These are phyloP conservation scores for Aspergillus ruber DNA, from an alignment of 2,329 filamentous ascomycete genomes.

Conservation along the genomic window DNA sequence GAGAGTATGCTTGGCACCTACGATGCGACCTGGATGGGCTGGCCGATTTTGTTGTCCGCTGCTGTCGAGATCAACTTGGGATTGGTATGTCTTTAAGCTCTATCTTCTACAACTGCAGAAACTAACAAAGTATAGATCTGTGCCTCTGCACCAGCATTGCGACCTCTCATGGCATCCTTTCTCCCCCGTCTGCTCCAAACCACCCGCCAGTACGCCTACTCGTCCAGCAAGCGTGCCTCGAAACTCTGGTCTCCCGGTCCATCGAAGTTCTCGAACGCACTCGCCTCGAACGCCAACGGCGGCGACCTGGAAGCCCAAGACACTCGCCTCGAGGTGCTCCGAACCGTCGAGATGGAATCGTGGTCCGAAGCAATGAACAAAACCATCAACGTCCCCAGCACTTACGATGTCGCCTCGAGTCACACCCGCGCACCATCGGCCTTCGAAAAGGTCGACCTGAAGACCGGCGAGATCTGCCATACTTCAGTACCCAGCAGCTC, in stretches of 20 bases:
- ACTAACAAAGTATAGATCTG: slow-evolving; percentile 23
- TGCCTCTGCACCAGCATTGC: slow-evolving; percentile 30
- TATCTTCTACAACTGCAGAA: neutral
- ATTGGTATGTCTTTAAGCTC: slow-evolving; percentile 20
- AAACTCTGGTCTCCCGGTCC: slow-evolving; percentile 18
- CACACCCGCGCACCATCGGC: slow-evolving; percentile 9
- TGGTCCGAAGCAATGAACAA: slow-evolving; percentile 21
- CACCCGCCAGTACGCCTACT: slow-evolving; percentile 14
- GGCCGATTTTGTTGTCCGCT: slow-evolving; percentile 26
- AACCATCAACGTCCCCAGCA: slow-evolving; percentile 8
- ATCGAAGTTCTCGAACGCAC: slow-evolving; percentile 14
- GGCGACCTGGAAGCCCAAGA: slow-evolving; percentile 3
- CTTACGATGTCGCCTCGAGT: slow-evolving; percentile 14
- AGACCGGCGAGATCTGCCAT: slow-evolving; percentile 9
- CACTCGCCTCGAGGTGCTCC: slow-evolving; percentile 25
- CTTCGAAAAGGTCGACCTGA: slow-evolving; percentile 12
- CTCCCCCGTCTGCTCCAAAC: slow-evolving; percentile 26
- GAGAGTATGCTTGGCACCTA: slow-evolving; percentile 26
- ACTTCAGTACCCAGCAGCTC: slow-evolving; percentile 17
- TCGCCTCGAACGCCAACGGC: slow-evolving; percentile 1
- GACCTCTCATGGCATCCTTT: slow-evolving; percentile 28
- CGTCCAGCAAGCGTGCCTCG: slow-evolving; percentile 13
- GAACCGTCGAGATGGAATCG: slow-evolving; percentile 31
- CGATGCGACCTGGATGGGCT: slow-evolving; percentile 30
- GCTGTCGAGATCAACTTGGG: slow-evolving; percentile 30